Base-by-base conservation (phyloP, 495 filamentous ascomycete species). In the Acidomyces sp. region DNA sequence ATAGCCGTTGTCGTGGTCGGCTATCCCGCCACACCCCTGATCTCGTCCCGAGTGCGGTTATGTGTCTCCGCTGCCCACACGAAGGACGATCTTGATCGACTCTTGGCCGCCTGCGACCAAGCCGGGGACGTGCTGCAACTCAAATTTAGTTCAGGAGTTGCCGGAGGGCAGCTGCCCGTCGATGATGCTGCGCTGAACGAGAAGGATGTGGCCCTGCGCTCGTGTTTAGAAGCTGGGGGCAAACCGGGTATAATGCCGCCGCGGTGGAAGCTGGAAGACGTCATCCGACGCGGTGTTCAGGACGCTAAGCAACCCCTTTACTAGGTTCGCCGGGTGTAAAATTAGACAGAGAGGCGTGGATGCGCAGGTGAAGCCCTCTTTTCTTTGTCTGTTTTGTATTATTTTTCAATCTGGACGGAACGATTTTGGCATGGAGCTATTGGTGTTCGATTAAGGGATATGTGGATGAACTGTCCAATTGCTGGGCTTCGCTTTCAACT, bases 1-100 rank as follows among this genome's bases (percentile, higher is more conserved):
- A 96, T 97, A 46, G 88, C 88, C n/a, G 85, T 96, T 32, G 90
- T 97, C 32, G 80, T 97, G 26, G 90, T 97, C 44, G 92, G 90
- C 33, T 97, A 97, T 55, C 90, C 90, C 1, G 90, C 90, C 13
- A 97, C 90, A n/a, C 90, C 90, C 3, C 71, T 97, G 38, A 85
- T 95, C 42, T 87, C 80, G 34, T 95, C 92, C 4, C 77, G 90
- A 26, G 90, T 86, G 29, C 77, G 90, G 32, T 93, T 97, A 68
- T 97, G 90, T 62, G 78, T 97, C 19, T 93, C 85, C 9, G 82
- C 90, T 11, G 82, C 90, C 3, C 90, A 97, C 64, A 97, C 85
- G 53, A 97, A 97, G 64, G 90, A 96, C 40, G 90, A 97, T 58
- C 70, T 97, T 46, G 92, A 97, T 60, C 79, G 88, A 15, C 65